A percentile compares a stretch with the other conserved stretches of the same genome.
Conservation (phyloP, 2,329 filamentous ascomycete species). For the Fusarium sp. region DNA sequence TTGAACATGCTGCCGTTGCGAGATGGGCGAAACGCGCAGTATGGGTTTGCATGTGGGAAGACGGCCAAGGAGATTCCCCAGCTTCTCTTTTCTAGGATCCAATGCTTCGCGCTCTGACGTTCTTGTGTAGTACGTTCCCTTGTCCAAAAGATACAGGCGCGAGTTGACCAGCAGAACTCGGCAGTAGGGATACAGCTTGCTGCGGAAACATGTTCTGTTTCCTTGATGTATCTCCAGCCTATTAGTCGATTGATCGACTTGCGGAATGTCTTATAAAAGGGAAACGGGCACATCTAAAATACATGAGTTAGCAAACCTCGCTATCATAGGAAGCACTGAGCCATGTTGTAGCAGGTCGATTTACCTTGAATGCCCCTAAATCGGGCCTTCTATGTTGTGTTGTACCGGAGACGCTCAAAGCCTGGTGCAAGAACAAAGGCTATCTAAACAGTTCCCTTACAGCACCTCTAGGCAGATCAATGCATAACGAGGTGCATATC, state of each 20-base stretch:
- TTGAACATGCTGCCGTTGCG: slow-evolving; percentile 3
- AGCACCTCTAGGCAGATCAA: background rate
- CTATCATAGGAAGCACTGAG: background rate
- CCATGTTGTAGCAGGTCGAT: background rate
- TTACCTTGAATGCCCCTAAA: slow-evolving; percentile 9
- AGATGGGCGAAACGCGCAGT: slow-evolving; percentile 7
- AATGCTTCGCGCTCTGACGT: background rate
- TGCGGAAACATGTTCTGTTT: background rate
- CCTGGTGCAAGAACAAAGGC: background rate
- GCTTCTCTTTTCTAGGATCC: background rate
- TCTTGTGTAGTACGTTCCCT: background rate
- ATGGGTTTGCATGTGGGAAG: slow-evolving; percentile 21
- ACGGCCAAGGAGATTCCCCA: background rate
- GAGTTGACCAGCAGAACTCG: background rate
- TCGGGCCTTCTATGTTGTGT: background rate
- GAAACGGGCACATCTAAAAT: background rate
- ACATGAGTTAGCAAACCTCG: slow-evolving; percentile 4
- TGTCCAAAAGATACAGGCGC: background rate
- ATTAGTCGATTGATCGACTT: background rate
- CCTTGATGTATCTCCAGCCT: background rate
- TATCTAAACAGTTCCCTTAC: background rate
- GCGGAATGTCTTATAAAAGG: background rate
- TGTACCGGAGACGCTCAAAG: background rate
- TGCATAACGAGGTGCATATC: background rate
- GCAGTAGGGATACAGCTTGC: background rate